phyloP scores from a whole-genome alignment of 768 basidiomycete species.

The Boletus sensibilis region DNA sequence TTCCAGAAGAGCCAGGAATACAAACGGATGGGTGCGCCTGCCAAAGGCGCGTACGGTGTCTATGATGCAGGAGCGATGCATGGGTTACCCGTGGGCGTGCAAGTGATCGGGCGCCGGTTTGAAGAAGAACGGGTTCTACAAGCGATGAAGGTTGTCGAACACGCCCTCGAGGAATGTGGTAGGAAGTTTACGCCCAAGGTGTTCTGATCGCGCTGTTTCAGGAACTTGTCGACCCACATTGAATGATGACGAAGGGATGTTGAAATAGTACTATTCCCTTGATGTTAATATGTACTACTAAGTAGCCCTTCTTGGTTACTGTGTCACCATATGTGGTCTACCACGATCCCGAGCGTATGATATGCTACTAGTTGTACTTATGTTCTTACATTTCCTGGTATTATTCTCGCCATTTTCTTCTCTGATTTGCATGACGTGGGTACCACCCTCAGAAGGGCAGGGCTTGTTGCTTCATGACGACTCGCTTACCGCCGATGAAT shows the following conservation, averaged over 20 bases:
- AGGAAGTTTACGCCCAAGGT: slow-evolving; percentile 22
- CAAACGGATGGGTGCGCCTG: slow-evolving; percentile 42
- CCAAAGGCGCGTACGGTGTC: slow-evolving; percentile 45
- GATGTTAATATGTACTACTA: no score
- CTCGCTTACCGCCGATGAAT: no score
- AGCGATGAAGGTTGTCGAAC: slow-evolving; percentile 61
- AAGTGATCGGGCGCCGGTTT: slow-evolving; percentile 58
- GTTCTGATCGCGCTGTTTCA: slow-evolving; percentile 15
- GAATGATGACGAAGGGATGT: neutral
- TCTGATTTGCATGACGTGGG: no score
- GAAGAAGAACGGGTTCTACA: slow-evolving; percentile 75
- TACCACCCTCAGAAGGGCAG: no score
- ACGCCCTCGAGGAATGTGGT: slow-evolving; percentile 23
- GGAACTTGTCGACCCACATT: neutral
- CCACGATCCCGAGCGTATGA: no score
- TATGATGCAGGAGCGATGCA: slow-evolving; percentile 65
- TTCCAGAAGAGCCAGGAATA: slow-evolving; percentile 29
- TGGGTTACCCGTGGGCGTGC: slow-evolving; percentile 66
- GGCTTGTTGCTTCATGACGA: no score
- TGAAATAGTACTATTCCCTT: neutral
- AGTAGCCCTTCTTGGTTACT: neutral
- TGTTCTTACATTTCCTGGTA: no score
- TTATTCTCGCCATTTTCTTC: no score
- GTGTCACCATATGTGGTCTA: no score
- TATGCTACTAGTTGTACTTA: no score